Conservation (phyloP, 805 yeast species). For the Wickerhamomyces alni region DNA sequence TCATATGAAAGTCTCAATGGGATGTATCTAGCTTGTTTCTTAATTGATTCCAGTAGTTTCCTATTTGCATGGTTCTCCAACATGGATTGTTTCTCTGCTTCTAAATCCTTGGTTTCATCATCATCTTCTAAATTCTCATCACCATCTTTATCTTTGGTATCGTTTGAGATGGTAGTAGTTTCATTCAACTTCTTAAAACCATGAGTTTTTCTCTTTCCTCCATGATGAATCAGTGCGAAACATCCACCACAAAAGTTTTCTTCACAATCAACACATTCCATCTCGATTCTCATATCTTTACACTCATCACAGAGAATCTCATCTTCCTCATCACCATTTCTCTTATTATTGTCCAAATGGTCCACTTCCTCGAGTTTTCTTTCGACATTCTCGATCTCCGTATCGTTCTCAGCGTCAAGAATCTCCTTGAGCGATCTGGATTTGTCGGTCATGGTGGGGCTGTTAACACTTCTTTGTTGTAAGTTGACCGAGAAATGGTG, state of each 20-base stretch:
- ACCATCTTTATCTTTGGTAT: slow-evolving; percentile 12
- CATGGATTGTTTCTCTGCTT: slow-evolving; percentile 5
- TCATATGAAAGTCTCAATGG: slow-evolving; percentile 65
- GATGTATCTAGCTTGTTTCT: slow-evolving; percentile 44
- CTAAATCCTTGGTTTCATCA: slow-evolving; percentile 12
- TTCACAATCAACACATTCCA: slow-evolving; percentile 55
- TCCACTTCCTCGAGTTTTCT: slow-evolving; percentile 10
- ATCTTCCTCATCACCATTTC: slow-evolving; percentile 15
- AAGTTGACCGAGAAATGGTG: background rate
- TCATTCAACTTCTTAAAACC: slow-evolving; percentile 24
- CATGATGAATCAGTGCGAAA: slow-evolving; percentile 59
- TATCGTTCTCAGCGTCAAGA: slow-evolving; percentile 31
- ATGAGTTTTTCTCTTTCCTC: slow-evolving; percentile 55
- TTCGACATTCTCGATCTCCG: slow-evolving; percentile 25
- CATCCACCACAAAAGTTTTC: slow-evolving; percentile 69
- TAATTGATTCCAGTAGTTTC: slow-evolving; percentile 23
- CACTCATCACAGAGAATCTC: slow-evolving; percentile 59
- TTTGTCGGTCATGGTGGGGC: background rate
- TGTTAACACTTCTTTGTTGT: background rate
- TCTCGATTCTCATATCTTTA: slow-evolving; percentile 63
- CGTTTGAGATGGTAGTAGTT: slow-evolving; percentile 8
- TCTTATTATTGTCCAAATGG: slow-evolving; percentile 8
- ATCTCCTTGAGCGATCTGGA: slow-evolving; percentile 29
- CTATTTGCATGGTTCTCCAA: slow-evolving; percentile 7
- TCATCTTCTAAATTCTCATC: background rate